Base-by-base conservation (phyloP, 1,284 basidiomycete genomes). In the Heterobasidion annosum region DNA sequence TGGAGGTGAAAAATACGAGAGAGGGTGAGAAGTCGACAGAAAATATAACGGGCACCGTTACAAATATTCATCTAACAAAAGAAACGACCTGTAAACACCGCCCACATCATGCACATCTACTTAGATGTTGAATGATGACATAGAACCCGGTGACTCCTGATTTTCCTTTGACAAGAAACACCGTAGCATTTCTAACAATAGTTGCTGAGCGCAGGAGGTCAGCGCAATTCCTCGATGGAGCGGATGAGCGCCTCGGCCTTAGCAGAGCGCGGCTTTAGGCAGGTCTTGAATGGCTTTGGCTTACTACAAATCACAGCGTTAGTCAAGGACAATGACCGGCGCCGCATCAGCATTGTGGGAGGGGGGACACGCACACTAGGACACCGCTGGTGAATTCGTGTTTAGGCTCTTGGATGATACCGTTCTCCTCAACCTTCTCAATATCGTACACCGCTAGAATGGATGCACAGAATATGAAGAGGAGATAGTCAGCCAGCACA, bases 271-370 rank as follows among this genome's bases (percentile, higher is more conserved):
- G 82, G 83, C 60, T 71, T 78, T 59, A 85, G 73, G 12, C 69
- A 63, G 58, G 81, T 83, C 59, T 75, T 73, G 69, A 81, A 85
- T 3, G 81, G 76, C 59, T 75, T 77, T 6, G 82, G 83, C 60
- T 82, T 82, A 59, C 82, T 85, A 56, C 0, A 25, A n/a, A 25
- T 4, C 25, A 25, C 25, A 5, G 3, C 25, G 3, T 25, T 25
- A 25, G 25, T 25, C 25, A 18, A n/a, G 7, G 10, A 10, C 5
- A 5, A 12, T 16, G 32, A 35, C 25, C 16, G 40, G 49, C 19
- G 25, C 47, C 16, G 8, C 48, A 35, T 13, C 16, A 16, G 12
- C 10, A 15, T 35, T 35, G 49, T 16, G 6, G n/a, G 37, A 40
- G n/a, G 37, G n/a, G 37, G 37, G 13, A 45, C 8, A 53, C 58